Conservation (phyloP, 441 rosid genomes). For the Gossypium gossypioides region DNA sequence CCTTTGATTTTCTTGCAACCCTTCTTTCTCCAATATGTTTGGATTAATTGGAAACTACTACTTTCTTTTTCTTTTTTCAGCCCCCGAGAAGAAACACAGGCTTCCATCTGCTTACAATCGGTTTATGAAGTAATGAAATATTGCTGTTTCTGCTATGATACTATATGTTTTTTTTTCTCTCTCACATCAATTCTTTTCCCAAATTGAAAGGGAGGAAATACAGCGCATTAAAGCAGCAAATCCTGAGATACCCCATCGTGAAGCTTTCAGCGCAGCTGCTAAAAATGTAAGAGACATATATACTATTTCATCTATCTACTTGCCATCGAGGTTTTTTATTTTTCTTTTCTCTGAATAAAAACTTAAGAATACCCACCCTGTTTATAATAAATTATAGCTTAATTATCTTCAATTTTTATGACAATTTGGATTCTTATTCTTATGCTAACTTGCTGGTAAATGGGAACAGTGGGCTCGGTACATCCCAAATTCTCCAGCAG, state of each 20-base stretch:
- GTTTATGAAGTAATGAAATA: slow-evolving; percentile 69
- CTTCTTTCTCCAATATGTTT: neutral
- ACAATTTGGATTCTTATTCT: neutral
- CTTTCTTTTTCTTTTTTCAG: slow-evolving; percentile 27
- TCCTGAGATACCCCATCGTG: slow-evolving; percentile 92
- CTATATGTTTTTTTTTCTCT: neutral
- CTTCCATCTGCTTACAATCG: slow-evolving; percentile 98
- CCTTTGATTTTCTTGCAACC: neutral
- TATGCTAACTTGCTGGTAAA: neutral
- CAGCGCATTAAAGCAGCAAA: slow-evolving; percentile 91
- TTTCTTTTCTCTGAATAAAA: neutral
- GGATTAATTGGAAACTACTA: neutral
- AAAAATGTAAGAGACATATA: slow-evolving; percentile 51
- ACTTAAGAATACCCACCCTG: neutral
- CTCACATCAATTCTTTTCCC: neutral
- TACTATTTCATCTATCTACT: slow-evolving; percentile 3
- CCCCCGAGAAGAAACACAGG: slow-evolving; percentile 97
- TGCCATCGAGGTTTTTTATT: neutral
- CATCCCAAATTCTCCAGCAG: slow-evolving; percentile 62
- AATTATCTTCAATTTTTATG: neutral
- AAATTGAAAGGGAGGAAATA: slow-evolving; percentile 69
- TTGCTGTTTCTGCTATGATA: neutral
- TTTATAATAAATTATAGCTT: neutral
- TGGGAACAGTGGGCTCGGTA: slow-evolving; percentile 84
- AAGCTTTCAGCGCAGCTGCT: slow-evolving; percentile 93